A percentile compares a stretch with the other conserved stretches of the same genome.
Conservation (phyloP, 2,329 filamentous ascomycete species). For the Claviceps pusilla region DNA sequence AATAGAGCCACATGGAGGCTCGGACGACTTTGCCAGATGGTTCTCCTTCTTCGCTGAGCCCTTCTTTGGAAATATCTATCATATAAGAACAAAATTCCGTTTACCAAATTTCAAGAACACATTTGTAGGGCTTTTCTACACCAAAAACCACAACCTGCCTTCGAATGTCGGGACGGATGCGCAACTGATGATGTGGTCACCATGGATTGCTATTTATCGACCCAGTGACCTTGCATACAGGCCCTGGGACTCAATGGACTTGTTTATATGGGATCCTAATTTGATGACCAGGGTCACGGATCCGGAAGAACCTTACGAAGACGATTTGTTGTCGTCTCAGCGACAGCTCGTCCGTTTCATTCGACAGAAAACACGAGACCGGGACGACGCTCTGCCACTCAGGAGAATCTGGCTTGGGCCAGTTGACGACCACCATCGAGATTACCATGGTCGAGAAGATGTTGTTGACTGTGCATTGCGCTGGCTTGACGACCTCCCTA, state of each 20-base stretch:
- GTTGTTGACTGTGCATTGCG: slow-evolving; percentile 29
- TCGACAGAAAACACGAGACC: slow-evolving; percentile 11
- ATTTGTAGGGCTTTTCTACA: slow-evolving; percentile 33
- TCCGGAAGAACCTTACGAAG: slow-evolving; percentile 11
- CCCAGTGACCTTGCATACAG: slow-evolving; percentile 23
- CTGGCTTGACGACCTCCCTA: slow-evolving; percentile 20
- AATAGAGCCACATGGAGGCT: slow-evolving; percentile 7
- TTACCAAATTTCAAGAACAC: slow-evolving; percentile 9
- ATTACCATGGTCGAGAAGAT: slow-evolving; percentile 10
- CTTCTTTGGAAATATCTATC: background rate
- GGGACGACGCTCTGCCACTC: slow-evolving; percentile 21
- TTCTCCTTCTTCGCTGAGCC: slow-evolving; percentile 9
- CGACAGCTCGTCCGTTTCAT: slow-evolving; percentile 26
- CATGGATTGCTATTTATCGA: slow-evolving; percentile 37
- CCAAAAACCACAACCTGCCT: background rate
- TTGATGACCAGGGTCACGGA: slow-evolving; percentile 13
- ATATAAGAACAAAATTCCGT: background rate
- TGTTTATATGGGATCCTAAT: slow-evolving; percentile 40
- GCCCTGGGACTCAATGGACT: slow-evolving; percentile 23
- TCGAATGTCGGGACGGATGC: background rate
- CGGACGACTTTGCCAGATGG: slow-evolving; percentile 12
- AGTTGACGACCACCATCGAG: slow-evolving; percentile 8
- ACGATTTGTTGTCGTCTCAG: slow-evolving; percentile 31
- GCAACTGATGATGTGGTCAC: slow-evolving; percentile 8
- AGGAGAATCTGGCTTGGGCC: slow-evolving; percentile 31